Evolutionary conservation across 1,284 basidiomycete genomes (phyloP).

Genomic region (Pseudomicrostroma phylloplanum): DNA sequence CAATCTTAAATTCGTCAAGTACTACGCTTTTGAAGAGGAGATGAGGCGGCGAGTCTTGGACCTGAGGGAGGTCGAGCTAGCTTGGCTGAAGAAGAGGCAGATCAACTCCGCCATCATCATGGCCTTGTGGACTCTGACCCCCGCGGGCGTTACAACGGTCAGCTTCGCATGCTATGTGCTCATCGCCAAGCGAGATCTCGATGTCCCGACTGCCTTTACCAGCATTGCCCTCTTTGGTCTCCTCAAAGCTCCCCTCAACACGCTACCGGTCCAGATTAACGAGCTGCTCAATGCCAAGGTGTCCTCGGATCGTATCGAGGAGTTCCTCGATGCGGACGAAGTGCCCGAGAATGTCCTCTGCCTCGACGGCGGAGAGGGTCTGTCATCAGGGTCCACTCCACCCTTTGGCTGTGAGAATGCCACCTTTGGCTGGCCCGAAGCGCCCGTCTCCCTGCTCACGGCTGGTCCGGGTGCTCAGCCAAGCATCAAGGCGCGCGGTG

Average conservation of each 20-base stretch:
- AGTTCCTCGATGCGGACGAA: conserved; percentile 3
- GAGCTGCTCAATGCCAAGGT: conserved; percentile 7
- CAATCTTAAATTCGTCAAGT: conserved; percentile 37
- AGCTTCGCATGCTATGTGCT: conserved; percentile 27
- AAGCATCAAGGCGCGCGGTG: not conserved
- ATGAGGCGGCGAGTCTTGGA: conserved; percentile 20
- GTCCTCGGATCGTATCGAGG: conserved; percentile 1
- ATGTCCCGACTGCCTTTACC: conserved; percentile 25
- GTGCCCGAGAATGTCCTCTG: not conserved
- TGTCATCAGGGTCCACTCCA: not conserved
- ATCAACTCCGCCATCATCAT: conserved; percentile 9
- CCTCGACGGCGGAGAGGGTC: not conserved
- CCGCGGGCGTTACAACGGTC: conserved; percentile 23
- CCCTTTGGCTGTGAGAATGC: conserved; percentile 6
- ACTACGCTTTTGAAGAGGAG: conserved; percentile 32
- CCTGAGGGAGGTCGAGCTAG: conserved; percentile 20
- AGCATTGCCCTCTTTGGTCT: conserved; percentile 23
- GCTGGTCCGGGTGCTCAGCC: not conserved
- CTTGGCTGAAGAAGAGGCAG: conserved; percentile 11
- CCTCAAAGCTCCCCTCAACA: conserved; percentile 8
- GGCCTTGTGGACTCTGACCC: conserved; percentile 18
- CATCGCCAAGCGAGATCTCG: conserved; percentile 18
- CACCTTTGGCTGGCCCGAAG: not conserved
- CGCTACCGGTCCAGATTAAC: conserved; percentile 5
- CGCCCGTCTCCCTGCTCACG: not conserved